phyloP scores from a whole-genome alignment of 2,329 filamentous ascomycete species.

The Dothideomycetes sp. region DNA sequence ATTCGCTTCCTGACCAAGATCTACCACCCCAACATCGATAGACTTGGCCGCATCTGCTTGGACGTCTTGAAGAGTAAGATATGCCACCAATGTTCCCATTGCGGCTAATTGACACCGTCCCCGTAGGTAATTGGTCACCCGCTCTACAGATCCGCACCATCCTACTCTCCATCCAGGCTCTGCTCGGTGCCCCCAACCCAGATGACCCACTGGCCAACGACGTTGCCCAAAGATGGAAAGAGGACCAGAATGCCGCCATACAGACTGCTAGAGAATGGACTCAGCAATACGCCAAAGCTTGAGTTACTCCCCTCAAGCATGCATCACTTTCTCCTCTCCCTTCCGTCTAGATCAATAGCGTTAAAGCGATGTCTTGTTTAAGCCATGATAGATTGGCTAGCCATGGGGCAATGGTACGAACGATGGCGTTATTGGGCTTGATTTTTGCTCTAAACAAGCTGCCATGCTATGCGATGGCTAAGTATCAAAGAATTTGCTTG shows the following conservation, averaged over 20 bases:
- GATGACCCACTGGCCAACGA: slow-evolving; percentile 98
- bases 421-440: background rate
- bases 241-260: slow-evolving; percentile 86
- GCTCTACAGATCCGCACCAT: slow-evolving; percentile 97
- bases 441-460: background rate
- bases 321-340: background rate
- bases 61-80: slow-evolving; percentile 89
- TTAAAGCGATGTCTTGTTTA: slow-evolving; percentile 6
- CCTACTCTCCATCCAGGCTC: slow-evolving; percentile 93
- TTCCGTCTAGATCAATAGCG: slow-evolving; percentile 9
- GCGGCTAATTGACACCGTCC: too few species aligned
- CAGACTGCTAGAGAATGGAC: slow-evolving; percentile 91
- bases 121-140: slow-evolving; percentile 99
- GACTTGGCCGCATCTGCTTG: slow-evolving; percentile 89
- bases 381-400: slow-evolving; percentile 1
- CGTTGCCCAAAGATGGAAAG: slow-evolving; percentile 96
- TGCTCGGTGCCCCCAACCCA: slow-evolving; percentile 91
- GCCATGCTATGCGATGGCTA: background rate
- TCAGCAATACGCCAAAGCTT: slow-evolving; percentile 58
- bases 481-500: background rate
- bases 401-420: background rate
- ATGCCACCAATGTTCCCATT: too few species aligned
- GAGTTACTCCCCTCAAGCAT: background rate
- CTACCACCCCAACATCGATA: slow-evolving; percentile 98
- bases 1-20: slow-evolving; percentile 98